Evolutionary conservation across 352 stramenopile species (phyloP), one percentile per base, ranked within the genome.

Genomic region (Globisporangium polare): DNA sequence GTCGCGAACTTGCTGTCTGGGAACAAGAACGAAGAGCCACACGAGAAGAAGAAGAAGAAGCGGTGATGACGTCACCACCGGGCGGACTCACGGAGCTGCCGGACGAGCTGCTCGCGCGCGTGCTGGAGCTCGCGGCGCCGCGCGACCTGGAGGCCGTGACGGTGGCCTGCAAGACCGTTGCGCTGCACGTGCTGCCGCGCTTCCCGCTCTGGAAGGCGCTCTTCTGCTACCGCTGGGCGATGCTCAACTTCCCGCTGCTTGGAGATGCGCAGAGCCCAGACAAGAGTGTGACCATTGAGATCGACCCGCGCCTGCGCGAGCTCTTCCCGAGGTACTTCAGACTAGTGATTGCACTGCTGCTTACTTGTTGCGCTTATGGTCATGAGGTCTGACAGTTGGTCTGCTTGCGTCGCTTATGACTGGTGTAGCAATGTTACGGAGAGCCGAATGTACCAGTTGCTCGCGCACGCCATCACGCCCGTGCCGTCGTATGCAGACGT

Each of bases 381-480:
- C n/a, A n/a, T n/a, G n/a, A n/a, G n/a, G n/a, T n/a, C n/a, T n/a
- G n/a, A n/a, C n/a, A n/a, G n/a, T n/a, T n/a, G n/a, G 13, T 37
- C 13, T 42, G 29, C 46, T 20, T 61, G 24, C 47, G 27, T 33
- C 8, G 29, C 29, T 33, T 33, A 7, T 33, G n/a, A n/a, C 8
- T 4, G 5, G 4, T 33, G 29, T 33, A 33, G 75, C 53, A n/a
- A n/a, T n/a, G n/a, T n/a, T n/a, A 72, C 67, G 0, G 74, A 89
- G 59, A 89, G 74, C 53, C 80, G 83, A 47, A 82, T 89, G 64
- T 90, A 73, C 61, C 83, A 92, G 64, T 63, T 92, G 56, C 73
- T 92, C 60, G 70, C 83, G 1, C 83, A 92, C 47, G 81, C 81
- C 5, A 65, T 89, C 20, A 78, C 72, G 6, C 78, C 74, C 2